A percentile compares a stretch with the other conserved stretches of the same genome.
These are phyloP conservation scores for Aplosporella prunicola DNA, from an alignment of 2,329 filamentous ascomycete species.

Conservation along the genomic window DNA sequence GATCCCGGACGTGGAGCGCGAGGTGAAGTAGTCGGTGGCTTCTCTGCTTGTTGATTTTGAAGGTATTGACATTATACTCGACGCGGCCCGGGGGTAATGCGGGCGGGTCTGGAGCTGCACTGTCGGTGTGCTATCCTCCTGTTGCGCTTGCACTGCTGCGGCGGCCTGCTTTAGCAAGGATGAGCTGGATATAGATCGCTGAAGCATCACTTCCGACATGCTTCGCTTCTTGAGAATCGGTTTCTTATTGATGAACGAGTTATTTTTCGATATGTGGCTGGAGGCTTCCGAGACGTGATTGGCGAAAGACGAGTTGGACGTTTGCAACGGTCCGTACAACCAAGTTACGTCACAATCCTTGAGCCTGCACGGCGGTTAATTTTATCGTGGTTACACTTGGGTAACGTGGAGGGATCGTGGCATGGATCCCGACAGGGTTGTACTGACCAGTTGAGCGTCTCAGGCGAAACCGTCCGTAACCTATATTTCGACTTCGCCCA, in stretches of 20 bases:
- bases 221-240: slow-evolving; percentile 94
- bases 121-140: slow-evolving; percentile 42
- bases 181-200: slow-evolving; percentile 76
- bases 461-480: slow-evolving; percentile 78
- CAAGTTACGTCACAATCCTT: slow-evolving; percentile 97
- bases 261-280: slow-evolving; percentile 49
- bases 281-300: slow-evolving; percentile 41
- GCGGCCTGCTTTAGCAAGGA: slow-evolving; percentile 85
- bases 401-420: too few relatives aligned
- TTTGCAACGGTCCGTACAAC: slow-evolving; percentile 89
- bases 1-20: slow-evolving; percentile 60
- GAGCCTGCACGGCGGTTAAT: too few relatives aligned
- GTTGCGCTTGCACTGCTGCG: slow-evolving; percentile 74
- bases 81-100: slow-evolving; percentile 52
- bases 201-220: slow-evolving; percentile 91
- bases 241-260: slow-evolving; percentile 70
- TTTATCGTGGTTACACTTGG: too few relatives aligned
- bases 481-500: slow-evolving; percentile 91
- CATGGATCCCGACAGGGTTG: too few relatives aligned
- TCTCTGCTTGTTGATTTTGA: slow-evolving; percentile 53
- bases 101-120: slow-evolving; percentile 33
- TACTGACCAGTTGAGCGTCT: slow-evolving; percentile 83
- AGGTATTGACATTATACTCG: slow-evolving; percentile 60
- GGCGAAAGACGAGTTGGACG: slow-evolving; percentile 47
- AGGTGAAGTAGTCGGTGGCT: slow-evolving; percentile 56